Base-by-base conservation (phyloP, 2,329 filamentous ascomycete genomes). In the Penicillium sp. region DNA sequence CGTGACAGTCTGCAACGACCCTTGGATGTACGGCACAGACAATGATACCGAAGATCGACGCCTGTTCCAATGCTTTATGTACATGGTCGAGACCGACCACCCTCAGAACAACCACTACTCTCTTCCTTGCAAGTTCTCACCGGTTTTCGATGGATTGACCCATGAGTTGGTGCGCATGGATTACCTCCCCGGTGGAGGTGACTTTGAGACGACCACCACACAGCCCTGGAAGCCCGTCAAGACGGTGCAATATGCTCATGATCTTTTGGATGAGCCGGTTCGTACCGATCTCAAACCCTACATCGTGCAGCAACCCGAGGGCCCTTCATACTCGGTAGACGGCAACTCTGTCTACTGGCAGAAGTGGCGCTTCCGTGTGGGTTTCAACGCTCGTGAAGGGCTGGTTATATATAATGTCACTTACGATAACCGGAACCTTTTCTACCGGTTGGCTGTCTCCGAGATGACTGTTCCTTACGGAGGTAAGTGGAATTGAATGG, bases 121-220 rank as follows among this genome's bases (percentile, higher is more conserved):
- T 14, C 48, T 69, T 3, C 70, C 70, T 14, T 70, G 67, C 66
- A 72, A 69, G 34, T 72, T 72, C 43, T 72, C 67, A 3, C 70
- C 70, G 1, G 70, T 72, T 9, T 76, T 90, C 41, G 84, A 85
- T 63, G 81, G 81, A 1, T 78, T 80, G 39, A 84, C 79, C 1
- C 81, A 83, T 73, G 83, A 86, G 64, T 79, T 91, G 36, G 79
- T 88, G 43, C 82, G 88, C 10, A 87, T 91, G 58, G 88, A 91
- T 64, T 77, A 83, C 53, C 71, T 90, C 4, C 87, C 88, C 1
- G 89, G 85, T 3, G 88, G 88, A 2, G 79, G 76, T 5, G 87
- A 88, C 67, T 79, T 82, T 51, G 82, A 79, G 5, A 76, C 80
- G 55, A 81, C 81, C 55, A 77, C 81, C 3, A 76, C 82, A 0